These are phyloP conservation scores for Pyronema omphalodes DNA, from an alignment of 495 filamentous ascomycete genomes.

Conservation along the genomic window DNA sequence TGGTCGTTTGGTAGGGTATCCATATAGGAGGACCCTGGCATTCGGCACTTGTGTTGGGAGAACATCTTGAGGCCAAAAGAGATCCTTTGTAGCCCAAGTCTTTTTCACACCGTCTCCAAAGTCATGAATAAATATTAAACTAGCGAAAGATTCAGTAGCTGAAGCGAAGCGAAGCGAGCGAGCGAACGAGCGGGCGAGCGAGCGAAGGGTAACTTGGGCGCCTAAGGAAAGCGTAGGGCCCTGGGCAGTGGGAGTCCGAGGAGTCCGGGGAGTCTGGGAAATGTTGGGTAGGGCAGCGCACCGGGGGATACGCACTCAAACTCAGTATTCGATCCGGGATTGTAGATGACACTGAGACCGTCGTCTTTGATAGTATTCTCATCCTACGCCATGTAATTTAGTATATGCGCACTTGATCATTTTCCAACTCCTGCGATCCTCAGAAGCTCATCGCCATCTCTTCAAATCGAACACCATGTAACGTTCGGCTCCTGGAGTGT, in stretches of 20 bases:
- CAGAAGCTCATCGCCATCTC: no score
- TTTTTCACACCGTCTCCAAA: background rate
- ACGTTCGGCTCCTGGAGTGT: no score
- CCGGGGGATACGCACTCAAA: background rate
- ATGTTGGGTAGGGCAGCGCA: background rate
- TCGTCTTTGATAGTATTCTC: background rate
- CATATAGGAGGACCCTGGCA: background rate
- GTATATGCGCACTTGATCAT: no score
- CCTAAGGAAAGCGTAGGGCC: no score
- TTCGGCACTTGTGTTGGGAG: background rate
- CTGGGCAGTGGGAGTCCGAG: no score
- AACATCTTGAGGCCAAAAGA: slow-evolving; percentile 1
- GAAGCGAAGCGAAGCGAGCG: no score
- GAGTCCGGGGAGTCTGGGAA: background rate
- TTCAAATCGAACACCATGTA: no score
- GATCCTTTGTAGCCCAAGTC: background rate
- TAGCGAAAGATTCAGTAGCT: background rate
- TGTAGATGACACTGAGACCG: background rate
- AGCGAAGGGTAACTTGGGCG: no score
- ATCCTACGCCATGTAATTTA: no score
- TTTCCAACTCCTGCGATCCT: no score
- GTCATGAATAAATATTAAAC: slow-evolving; percentile 1
- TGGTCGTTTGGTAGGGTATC: background rate
- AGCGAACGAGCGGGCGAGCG: no score
- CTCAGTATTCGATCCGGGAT: background rate